phyloP scores from a whole-genome alignment of 768 basidiomycete genomes.

The Serendipita sp. region DNA sequence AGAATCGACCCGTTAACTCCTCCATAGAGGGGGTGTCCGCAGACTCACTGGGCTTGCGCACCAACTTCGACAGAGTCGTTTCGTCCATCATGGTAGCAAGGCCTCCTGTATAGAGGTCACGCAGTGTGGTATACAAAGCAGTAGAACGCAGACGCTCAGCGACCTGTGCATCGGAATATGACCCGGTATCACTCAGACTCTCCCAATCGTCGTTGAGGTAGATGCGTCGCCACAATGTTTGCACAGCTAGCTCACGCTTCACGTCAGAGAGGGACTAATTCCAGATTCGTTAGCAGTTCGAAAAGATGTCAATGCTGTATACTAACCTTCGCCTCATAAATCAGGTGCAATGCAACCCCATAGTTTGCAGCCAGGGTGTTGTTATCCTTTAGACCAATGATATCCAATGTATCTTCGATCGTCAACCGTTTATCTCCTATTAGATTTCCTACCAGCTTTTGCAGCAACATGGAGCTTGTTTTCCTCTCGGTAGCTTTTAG shows the following conservation, averaged over 20 bases:
- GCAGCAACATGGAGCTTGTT: conserved; percentile 31
- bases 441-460: conserved; percentile 45
- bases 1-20: conserved; percentile 26
- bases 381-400: conserved; percentile 77
- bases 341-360: conserved; percentile 48
- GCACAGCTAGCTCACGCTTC: conserved; percentile 41
- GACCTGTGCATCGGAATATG: conserved; percentile 61
- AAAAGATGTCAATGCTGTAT: background rate
- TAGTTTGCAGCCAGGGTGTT: conserved; percentile 40
- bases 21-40: conserved; percentile 36
- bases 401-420: conserved; percentile 67
- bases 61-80: conserved; percentile 28
- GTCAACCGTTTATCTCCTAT: conserved; percentile 59
- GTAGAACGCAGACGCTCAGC: conserved; percentile 54
- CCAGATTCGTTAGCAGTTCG: conserved; percentile 27
- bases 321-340: conserved; percentile 37
- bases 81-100: conserved; percentile 28
- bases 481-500: conserved; percentile 2
- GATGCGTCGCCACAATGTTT: conserved; percentile 72
- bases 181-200: conserved; percentile 51
- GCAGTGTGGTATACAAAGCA: conserved; percentile 53
- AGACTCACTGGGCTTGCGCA: conserved; percentile 42
- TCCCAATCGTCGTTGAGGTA: conserved; percentile 84
- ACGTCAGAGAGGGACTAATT: conserved; percentile 39
- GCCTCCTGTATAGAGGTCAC: background rate